Evolutionary conservation across 1,284 basidiomycete species (phyloP), one percentile per base, ranked within the genome.

Genomic region (Somion occarium): DNA sequence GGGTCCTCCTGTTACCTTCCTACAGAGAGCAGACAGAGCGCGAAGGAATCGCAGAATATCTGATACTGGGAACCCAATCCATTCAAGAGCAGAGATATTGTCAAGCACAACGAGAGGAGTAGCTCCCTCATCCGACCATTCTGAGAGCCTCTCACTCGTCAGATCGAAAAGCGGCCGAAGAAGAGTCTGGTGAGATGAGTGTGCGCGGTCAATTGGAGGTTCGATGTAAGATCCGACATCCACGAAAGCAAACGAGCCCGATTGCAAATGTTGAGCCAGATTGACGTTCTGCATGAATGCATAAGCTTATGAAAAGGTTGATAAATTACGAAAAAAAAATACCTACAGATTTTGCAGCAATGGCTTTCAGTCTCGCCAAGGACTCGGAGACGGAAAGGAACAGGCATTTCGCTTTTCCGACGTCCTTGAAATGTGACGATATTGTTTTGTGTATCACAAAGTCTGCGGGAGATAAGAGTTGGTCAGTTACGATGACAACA

Each of bases 391-490:
- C 72, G 9, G 82, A 81, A 7, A 88, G 63, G 3, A 89, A 62
- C 38, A 84, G 62, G 54, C 67, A 69, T 52, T 64, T 65, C 5
- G 71, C 55, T 5, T 60, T 55, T 48, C 66, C 64, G 2, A 66
- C 56, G 43, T 71, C 67, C 64, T 83, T 88, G 30, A 85, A 64
- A 53, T 82, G 75, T 1, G 71, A 57, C 19, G 71, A 61, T 3
- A 88, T 56, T 38, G 70, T 67, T 19, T 70, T 71, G 54, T 85
- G 79, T 1, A 90, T 68, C 13, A 85, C 57, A 57, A 88, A 89
- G 54, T 86, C 82, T 7, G 80, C 82, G 3, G 86, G 82, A 0
- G 87, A 76, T 1, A 73, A 68, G 0, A 88, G 68, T 52, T 84
- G 76, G 60, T 90, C 87, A 2, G 85, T 85, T 11, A 89, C 69